phyloP scores from a whole-genome alignment of 2,329 filamentous ascomycete genomes.

The Cercospora citrullina region DNA sequence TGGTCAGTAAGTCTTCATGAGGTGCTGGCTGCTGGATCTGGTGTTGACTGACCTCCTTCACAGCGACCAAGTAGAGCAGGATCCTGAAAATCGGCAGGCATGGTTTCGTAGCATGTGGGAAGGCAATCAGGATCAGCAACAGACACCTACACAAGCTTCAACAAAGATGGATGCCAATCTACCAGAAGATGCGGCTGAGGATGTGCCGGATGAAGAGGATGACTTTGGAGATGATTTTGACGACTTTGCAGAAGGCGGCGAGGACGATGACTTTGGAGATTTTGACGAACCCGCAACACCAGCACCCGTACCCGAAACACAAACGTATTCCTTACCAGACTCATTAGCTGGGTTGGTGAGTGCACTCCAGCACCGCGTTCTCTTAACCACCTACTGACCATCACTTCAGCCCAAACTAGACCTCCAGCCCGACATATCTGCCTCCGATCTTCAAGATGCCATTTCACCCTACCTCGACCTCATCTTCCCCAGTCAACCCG shows the following conservation, averaged over 20 bases:
- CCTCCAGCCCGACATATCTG: constrained; percentile 35
- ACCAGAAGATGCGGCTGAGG: constrained; percentile 58
- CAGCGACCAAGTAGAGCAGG: constrained; percentile 40
- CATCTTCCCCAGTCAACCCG: constrained; percentile 60
- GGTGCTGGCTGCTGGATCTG: background rate
- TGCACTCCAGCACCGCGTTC: constrained; percentile 30
- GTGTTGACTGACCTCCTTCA: constrained; percentile 16
- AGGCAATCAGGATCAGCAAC: constrained; percentile 23
- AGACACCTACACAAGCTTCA: constrained; percentile 18
- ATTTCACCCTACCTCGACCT: constrained; percentile 66
- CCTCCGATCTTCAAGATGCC: constrained; percentile 60
- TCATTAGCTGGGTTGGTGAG: constrained; percentile 52
- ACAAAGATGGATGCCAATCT: constrained; percentile 31
- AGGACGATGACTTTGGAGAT: constrained; percentile 53
- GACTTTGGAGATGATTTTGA: constrained; percentile 71
- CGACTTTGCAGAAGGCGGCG: constrained; percentile 57
- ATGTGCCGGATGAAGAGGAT: constrained; percentile 59
- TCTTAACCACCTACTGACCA: constrained; percentile 30
- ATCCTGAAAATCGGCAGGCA: constrained; percentile 34
- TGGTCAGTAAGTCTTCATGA: constrained; percentile 55
- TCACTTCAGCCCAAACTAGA: constrained; percentile 34
- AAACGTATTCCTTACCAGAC: constrained; percentile 38
- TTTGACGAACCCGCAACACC: constrained; percentile 45
- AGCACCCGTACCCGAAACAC: constrained; percentile 29
- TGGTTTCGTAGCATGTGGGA: constrained; percentile 40